A percentile compares a stretch with the other conserved stretches of the same genome.
Evolutionary conservation across 2,329 filamentous ascomycete genomes (phyloP).

Genomic region (Penicillium aurantiogriseum): DNA sequence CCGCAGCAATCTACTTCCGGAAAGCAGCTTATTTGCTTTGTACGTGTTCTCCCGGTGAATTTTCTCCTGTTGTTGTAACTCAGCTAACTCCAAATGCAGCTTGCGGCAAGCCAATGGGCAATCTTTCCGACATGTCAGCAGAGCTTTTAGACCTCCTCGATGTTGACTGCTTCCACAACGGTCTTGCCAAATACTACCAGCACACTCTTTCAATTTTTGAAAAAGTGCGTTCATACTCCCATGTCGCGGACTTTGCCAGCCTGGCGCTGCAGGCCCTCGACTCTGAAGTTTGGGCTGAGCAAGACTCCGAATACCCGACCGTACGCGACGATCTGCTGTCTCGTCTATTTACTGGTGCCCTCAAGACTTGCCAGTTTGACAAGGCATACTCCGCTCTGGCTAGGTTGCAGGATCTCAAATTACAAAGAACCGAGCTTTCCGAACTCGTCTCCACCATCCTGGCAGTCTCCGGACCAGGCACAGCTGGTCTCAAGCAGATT

Average conservation of each 20-base stretch:
- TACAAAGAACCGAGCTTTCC: slow-evolving; percentile 70
- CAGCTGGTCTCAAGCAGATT: slow-evolving; percentile 55
- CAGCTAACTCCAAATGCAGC: slow-evolving; percentile 33
- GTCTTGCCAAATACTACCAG: slow-evolving; percentile 78
- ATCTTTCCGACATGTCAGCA: slow-evolving; percentile 48
- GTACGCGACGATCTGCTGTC: slow-evolving; percentile 71
- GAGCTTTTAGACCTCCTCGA: slow-evolving; percentile 75
- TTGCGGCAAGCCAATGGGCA: slow-evolving; percentile 45
- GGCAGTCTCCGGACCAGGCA: slow-evolving; percentile 40
- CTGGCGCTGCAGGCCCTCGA: slow-evolving; percentile 66
- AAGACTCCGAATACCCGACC: slow-evolving; percentile 38
- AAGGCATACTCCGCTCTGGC: slow-evolving; percentile 77
- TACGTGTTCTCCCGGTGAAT: slow-evolving; percentile 51
- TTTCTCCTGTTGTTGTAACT: not conserved
- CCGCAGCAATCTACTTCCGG: slow-evolving; percentile 73
- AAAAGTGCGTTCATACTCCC: slow-evolving; percentile 70
- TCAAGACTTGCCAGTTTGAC: slow-evolving; percentile 76
- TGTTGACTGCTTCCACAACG: slow-evolving; percentile 65
- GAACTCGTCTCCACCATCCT: slow-evolving; percentile 58
- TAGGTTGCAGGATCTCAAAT: slow-evolving; percentile 66
- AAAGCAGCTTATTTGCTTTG: slow-evolving; percentile 80
- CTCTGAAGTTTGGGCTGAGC: slow-evolving; percentile 32
- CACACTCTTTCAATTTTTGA: slow-evolving; percentile 85
- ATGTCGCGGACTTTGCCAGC: slow-evolving; percentile 79
- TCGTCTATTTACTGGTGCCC: slow-evolving; percentile 77